These are phyloP conservation scores for Euphrasia arctica DNA, from an alignment of 305 asterid species.

Conservation along the genomic window DNA sequence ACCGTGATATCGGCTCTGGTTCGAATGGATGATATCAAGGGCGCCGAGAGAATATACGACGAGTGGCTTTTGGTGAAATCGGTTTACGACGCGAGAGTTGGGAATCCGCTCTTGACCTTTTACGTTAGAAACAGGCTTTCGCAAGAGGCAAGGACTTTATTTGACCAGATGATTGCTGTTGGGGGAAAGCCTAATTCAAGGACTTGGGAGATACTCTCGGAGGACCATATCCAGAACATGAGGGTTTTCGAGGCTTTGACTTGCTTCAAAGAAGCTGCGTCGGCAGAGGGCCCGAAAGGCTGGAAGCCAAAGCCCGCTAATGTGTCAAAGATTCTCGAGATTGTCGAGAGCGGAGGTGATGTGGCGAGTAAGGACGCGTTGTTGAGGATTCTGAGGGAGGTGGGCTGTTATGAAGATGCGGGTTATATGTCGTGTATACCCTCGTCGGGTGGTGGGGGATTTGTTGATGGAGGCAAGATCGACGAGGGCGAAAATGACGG, in stretches of 20 bases:
- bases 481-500: slow-evolving; percentile 35
- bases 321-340: slow-evolving; percentile 47
- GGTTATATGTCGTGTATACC: slow-evolving; percentile 47
- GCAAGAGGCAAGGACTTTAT: slow-evolving; percentile 52
- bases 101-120: slow-evolving; percentile 59
- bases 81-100: slow-evolving; percentile 65
- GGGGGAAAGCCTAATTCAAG: slow-evolving; percentile 77
- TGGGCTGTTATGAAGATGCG: slow-evolving; percentile 56
- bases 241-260: slow-evolving; percentile 66
- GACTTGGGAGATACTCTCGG: slow-evolving; percentile 87
- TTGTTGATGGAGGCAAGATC: slow-evolving; percentile 28
- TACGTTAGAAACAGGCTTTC: slow-evolving; percentile 60
- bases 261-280: slow-evolving; percentile 63
- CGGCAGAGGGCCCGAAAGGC: slow-evolving; percentile 48
- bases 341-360: slow-evolving; percentile 54
- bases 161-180: slow-evolving; percentile 52
- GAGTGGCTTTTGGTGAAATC: slow-evolving; percentile 74
- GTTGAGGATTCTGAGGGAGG: slow-evolving; percentile 42
- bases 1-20: slow-evolving; percentile 61
- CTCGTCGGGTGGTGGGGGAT: slow-evolving; percentile 27
- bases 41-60: slow-evolving; percentile 67
- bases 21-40: slow-evolving; percentile 62
- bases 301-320: slow-evolving; percentile 76
- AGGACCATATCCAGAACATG: slow-evolving; percentile 50
- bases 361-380: slow-evolving; percentile 45